Conservation (phyloP, 2,329 filamentous ascomycete species). For the Tolypocladium tropicale region DNA sequence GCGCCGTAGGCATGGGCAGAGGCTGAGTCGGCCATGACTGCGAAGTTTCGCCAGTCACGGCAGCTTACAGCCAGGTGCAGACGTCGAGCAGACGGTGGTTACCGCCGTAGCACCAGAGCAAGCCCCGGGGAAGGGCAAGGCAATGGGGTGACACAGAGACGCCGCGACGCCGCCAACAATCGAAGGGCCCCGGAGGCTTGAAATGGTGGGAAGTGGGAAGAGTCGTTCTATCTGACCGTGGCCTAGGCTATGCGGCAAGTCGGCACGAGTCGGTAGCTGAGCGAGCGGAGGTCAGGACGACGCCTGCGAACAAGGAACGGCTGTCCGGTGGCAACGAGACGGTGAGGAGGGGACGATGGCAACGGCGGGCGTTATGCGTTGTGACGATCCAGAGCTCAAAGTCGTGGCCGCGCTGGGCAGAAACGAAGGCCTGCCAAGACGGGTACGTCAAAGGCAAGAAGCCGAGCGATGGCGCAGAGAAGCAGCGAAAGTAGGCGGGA, state of each 20-base stretch:
- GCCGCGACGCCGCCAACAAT: not conserved
- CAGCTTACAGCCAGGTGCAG: slow-evolving; percentile 2
- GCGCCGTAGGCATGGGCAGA: slow-evolving; percentile 10
- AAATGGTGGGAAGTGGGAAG: too few species aligned
- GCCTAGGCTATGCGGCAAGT: not conserved
- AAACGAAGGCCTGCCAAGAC: not conserved
- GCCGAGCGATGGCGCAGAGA: not conserved
- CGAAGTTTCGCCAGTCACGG: slow-evolving; percentile 7
- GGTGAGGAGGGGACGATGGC: not conserved
- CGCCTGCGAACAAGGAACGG: not conserved
- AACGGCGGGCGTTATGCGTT: not conserved
- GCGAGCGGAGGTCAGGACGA: not conserved
- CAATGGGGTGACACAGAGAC: not conserved
- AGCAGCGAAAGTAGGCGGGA: not conserved
- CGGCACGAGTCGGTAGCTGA: not conserved
- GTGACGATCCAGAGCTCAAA: not conserved
- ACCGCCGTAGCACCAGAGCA: not conserved
- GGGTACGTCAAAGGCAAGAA: not conserved
- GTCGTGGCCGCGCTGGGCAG: not conserved
- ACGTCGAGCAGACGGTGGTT: slow-evolving; percentile 1
- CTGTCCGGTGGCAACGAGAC: not conserved
- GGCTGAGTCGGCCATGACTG: slow-evolving; percentile 15
- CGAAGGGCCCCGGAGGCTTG: not conserved
- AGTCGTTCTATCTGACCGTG: not conserved
- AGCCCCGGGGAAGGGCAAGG: not conserved